Evolutionary conservation across 768 basidiomycete species (phyloP), one percentile per base, ranked within the genome.

Genomic region (Agrocybe chaxingu): DNA sequence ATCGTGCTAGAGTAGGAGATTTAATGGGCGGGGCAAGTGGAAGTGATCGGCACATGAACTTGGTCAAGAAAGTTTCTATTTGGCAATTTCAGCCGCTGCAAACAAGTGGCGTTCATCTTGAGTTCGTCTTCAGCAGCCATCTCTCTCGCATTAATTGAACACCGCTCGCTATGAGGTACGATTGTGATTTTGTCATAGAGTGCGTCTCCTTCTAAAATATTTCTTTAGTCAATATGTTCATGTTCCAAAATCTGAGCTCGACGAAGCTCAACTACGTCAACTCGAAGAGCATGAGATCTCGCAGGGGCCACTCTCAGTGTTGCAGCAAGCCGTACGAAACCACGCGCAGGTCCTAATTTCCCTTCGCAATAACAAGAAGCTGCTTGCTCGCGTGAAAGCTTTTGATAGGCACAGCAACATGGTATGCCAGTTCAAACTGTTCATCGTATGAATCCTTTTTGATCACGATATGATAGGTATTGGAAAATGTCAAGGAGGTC

Each of bases 401-500:
- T 99, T 99, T 66, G 97, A 99, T 69, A 80, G 97, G 65, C 97
- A 99, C 71, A 91, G 92, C 61, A 99, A 99, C 66, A 98, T 99
- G 95, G 96, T 92, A 57, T 42, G 85, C 70, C 37, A 18, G 44
- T 5, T 40, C 45, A 47, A 8, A 36, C 43, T 16, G 46, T 36
- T 13, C 16, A 11, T n/a, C 51, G 29, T 35, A 42, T 40, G 36
- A 40, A 44, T 49, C 48, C 47, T 48, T 56, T 50, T 55, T 42
- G 49, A 57, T 34, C 52, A 43, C 52, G 12, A 3, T 53, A 43
- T 12, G 43, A 0, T 54, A 95, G 92, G 93, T 96, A 12, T 78
- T 98, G 52, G 96, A 98, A 73, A 98, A 98, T 64, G 95, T 97
- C 43, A 98, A 98, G 70, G 95, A 98, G 85, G 94, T 81, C 62